phyloP scores from a whole-genome alignment of 768 basidiomycete genomes.

The Tulasnella sp. region DNA sequence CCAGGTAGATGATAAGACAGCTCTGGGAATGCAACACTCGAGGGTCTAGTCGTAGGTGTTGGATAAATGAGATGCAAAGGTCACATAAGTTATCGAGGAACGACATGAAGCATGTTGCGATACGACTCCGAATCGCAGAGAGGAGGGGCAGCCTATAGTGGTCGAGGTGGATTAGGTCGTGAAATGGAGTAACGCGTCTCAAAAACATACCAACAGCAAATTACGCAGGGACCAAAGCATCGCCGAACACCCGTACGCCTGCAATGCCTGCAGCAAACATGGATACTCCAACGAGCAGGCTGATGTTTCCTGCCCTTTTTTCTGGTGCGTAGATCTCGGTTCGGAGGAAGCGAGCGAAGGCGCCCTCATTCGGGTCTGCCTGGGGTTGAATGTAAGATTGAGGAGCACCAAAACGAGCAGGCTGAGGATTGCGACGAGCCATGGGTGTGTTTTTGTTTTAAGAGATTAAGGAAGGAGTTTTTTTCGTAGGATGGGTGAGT shows the following conservation, averaged over 20 bases:
- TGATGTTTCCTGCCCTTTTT: slow-evolving; percentile 28
- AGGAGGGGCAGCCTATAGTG: neutral
- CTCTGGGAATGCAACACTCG: too few relatives aligned
- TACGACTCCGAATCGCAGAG: neutral
- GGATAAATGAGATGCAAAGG: neutral
- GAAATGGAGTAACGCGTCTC: neutral
- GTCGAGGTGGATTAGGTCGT: neutral
- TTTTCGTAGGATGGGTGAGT: neutral
- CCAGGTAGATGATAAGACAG: too few relatives aligned
- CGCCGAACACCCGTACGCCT: slow-evolving; percentile 35
- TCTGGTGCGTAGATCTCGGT: slow-evolving; percentile 29
- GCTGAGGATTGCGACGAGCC: slow-evolving; percentile 18
- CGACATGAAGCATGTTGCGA: neutral
- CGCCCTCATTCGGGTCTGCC: slow-evolving; percentile 25
- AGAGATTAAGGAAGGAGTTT: neutral
- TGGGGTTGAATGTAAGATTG: slow-evolving; percentile 15
- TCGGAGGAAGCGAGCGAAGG: slow-evolving; percentile 28
- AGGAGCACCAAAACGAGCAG: slow-evolving; percentile 7
- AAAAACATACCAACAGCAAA: neutral
- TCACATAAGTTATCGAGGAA: neutral
- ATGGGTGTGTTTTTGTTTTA: neutral
- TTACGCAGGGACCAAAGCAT: slow-evolving; percentile 28
- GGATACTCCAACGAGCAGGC: slow-evolving; percentile 22
- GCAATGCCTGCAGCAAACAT: slow-evolving; percentile 29
- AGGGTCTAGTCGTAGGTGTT: neutral